Conservation (phyloP, 2,329 filamentous ascomycete species). For the Botrytis byssoidea region DNA sequence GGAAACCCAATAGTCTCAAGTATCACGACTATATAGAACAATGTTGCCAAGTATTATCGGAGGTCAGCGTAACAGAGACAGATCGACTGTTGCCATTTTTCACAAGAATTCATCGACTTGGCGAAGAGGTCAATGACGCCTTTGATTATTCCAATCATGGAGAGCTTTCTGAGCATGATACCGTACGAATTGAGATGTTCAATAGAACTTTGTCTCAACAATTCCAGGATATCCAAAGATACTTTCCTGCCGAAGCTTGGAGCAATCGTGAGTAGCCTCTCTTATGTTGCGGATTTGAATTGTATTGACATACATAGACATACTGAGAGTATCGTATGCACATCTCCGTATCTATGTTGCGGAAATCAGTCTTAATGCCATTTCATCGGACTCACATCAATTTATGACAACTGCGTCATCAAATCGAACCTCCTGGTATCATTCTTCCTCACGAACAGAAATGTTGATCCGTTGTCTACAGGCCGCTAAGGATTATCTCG, state of each 20-base stretch:
- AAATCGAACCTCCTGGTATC: slow-evolving; percentile 26
- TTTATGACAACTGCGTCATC: not conserved
- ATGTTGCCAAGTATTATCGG: slow-evolving; percentile 30
- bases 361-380: slow-evolving; percentile 34
- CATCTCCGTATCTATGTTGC: slow-evolving; percentile 30
- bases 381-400: slow-evolving; percentile 13
- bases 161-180: slow-evolving; percentile 28
- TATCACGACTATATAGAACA: slow-evolving; percentile 32
- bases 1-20: slow-evolving; percentile 33
- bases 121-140: slow-evolving; percentile 33
- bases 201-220: slow-evolving; percentile 32
- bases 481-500: slow-evolving; percentile 28
- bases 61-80: slow-evolving; percentile 27
- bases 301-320: not conserved
- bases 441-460: slow-evolving; percentile 26
- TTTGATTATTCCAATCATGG: slow-evolving; percentile 33
- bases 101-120: slow-evolving; percentile 32
- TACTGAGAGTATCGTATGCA: slow-evolving; percentile 19
- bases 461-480: slow-evolving; percentile 27
- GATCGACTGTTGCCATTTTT: slow-evolving; percentile 34
- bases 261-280: slow-evolving; percentile 27
- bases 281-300: not conserved
- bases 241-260: slow-evolving; percentile 30
- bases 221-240: slow-evolving; percentile 29
- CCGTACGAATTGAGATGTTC: slow-evolving; percentile 32